A percentile compares a stretch with the other conserved stretches of the same genome.
phyloP scores from a whole-genome alignment of 305 asterid genomes.

The Fraxinus ornus region DNA sequence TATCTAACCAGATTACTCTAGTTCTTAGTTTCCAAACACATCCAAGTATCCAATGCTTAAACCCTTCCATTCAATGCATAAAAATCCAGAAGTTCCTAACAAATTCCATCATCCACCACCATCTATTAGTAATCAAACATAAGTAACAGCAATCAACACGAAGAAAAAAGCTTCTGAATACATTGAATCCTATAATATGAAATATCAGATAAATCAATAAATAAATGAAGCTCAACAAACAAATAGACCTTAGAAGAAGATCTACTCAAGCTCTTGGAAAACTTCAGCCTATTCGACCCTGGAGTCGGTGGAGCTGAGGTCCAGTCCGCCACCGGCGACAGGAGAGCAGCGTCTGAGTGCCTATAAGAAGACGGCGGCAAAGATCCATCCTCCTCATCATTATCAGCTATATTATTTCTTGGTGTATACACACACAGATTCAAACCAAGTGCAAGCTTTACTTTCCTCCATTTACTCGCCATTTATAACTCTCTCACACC shows the following conservation, averaged over 20 bases:
- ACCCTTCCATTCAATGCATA: not conserved
- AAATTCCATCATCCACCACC: not conserved
- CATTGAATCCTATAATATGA: not conserved
- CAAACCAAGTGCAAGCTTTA: conserved; percentile 68
- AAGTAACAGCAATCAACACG: not conserved
- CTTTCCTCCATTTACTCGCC: conserved; percentile 86
- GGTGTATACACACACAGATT: conserved; percentile 65
- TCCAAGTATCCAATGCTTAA: not conserved
- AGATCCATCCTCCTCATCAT: conserved; percentile 41
- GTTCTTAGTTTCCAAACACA: conserved; percentile 14
- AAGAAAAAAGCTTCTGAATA: conserved; percentile 3
- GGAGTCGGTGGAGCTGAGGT: conserved; percentile 61
- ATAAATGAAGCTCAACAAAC: conserved; percentile 10
- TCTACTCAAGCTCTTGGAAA: conserved; percentile 81
- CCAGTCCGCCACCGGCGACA: conserved; percentile 62
- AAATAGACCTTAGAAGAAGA: conserved; percentile 83
- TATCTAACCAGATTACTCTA: not conserved
- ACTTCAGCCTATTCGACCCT: conserved; percentile 49
- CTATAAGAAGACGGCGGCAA: conserved; percentile 46
- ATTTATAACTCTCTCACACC: conserved; percentile 29
- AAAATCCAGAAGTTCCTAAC: not conserved
- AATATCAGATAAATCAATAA: not conserved
- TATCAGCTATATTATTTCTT: conserved; percentile 42
- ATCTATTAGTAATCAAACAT: conserved; percentile 12
- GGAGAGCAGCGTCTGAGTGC: conserved; percentile 63